Evolutionary conservation across 2,329 filamentous ascomycete species (phyloP).

Genomic region (Xylaria sp.): DNA sequence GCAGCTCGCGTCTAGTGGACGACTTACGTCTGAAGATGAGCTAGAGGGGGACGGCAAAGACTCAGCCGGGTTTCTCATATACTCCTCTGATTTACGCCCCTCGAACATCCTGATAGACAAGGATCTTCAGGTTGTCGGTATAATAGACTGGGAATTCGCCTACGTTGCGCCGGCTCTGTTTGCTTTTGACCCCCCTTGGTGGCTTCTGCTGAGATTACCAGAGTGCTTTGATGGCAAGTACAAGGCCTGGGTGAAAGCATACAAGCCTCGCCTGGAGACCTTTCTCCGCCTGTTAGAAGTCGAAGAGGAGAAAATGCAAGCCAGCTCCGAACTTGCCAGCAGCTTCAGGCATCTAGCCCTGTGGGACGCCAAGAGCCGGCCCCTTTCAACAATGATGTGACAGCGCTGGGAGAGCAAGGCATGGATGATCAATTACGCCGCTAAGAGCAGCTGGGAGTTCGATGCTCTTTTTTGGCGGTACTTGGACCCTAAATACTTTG

Average conservation of each 20-base stretch:
- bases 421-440: constrained; percentile 51
- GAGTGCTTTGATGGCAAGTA: constrained; percentile 46
- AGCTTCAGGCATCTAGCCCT: constrained; percentile 41
- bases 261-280: constrained; percentile 48
- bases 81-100: constrained; percentile 28
- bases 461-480: constrained; percentile 53
- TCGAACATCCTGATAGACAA: constrained; percentile 42
- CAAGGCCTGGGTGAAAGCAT: constrained; percentile 48
- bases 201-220: constrained; percentile 49
- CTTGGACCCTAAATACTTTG: constrained; percentile 51
- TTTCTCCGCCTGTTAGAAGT: constrained; percentile 50
- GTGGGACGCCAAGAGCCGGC: constrained; percentile 6
- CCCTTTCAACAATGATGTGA: constrained; percentile 46
- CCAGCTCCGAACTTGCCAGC: constrained; percentile 9
- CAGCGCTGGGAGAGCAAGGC: constrained; percentile 50
- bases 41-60: constrained; percentile 3
- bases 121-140: constrained; percentile 45
- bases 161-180: constrained; percentile 52
- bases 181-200: constrained; percentile 52
- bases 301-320: constrained; percentile 44
- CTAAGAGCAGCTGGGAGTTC: constrained; percentile 52
- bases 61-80: constrained; percentile 43
- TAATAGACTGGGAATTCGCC: constrained; percentile 56
- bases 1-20: constrained; percentile 43
- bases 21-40: constrained; percentile 17